Percentiles rank a stretch among this genome's conserved stretches.
These are phyloP conservation scores for Epichloe baconii DNA, from an alignment of 2,329 filamentous ascomycete species.

Conservation along the genomic window DNA sequence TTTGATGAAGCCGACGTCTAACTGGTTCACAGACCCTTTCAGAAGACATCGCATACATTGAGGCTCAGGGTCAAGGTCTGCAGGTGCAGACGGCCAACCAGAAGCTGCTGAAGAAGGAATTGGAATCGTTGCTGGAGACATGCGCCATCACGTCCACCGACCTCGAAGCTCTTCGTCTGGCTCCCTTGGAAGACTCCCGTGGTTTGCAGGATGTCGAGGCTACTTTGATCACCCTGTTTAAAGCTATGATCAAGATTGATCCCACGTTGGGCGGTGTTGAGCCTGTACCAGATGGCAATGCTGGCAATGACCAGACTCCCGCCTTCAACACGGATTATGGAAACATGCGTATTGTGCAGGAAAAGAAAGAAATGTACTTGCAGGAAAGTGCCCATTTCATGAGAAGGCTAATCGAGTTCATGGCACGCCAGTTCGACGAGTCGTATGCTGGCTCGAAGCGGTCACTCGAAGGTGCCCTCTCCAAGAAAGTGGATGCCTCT, in stretches of 20 bases:
- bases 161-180: conserved; percentile 58
- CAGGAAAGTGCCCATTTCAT: conserved; percentile 66
- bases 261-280: conserved; percentile 53
- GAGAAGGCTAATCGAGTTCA: conserved; percentile 65
- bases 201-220: conserved; percentile 68
- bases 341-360: conserved; percentile 84
- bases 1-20: not conserved
- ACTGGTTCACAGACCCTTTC: conserved; percentile 57
- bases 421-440: conserved; percentile 67
- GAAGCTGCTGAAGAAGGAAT: conserved; percentile 79
- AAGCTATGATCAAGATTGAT: conserved; percentile 87
- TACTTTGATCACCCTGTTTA: conserved; percentile 71
- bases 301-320: conserved; percentile 27
- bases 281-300: conserved; percentile 33
- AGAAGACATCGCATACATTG: conserved; percentile 93
- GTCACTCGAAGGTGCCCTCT: conserved; percentile 45
- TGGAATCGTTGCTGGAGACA: conserved; percentile 78
- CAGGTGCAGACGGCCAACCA: conserved; percentile 97
- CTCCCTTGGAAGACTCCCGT: conserved; percentile 56
- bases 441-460: conserved; percentile 59
- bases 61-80: conserved; percentile 90
- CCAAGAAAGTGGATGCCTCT: conserved; percentile 54
- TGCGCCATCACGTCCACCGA: conserved; percentile 72
- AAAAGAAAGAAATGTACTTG: conserved; percentile 85
- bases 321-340: conserved; percentile 62